Evolutionary conservation across 208 protist genomes (phyloP), one percentile per base, ranked within the genome.

Genomic region (Porcisia hertigi): DNA sequence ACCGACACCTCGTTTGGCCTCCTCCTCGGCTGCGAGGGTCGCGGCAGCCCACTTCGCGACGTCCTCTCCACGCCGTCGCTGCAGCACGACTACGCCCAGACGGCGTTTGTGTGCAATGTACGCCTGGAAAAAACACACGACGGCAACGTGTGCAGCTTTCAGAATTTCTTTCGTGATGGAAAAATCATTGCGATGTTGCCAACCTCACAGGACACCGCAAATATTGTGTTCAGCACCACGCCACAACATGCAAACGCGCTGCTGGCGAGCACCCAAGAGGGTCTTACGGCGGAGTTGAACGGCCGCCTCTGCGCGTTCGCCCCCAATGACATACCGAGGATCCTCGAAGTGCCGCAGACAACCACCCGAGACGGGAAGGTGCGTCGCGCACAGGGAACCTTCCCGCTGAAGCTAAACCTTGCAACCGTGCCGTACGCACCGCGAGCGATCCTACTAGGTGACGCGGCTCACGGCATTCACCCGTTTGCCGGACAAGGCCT

Each of bases 401-500:
- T 95, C 73, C 91, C 91, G 45, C 85, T 96, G 30, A 76, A 81
- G 74, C 73, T 97, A 36, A 92, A 91, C 69, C 69, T 97, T 39
- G 87, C 82, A 16, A 86, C 90, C 9, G 79, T 69, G 8, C 90
- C 91, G 3, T 95, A 90, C 73, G 73, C 87, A 5, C 80, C 88
- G 6, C 80, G 91, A 41, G 88, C 89, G 3, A 71, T 97, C 34
- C 83, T 95, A 36, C 79, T 95, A 1, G 92, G 93, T 20, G 95
- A 98, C 76, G 94, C 96, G 8, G 96, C 96, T 0, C 95, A 98
- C 86, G 80, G 89, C 18, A 94, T 98, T 73, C 95, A 98, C 83
- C 96, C 95, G 20, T 93, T 98, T 43, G 94, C 95, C 6, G 96
- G 96, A 0, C 96, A 98, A 76, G 96, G 95, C 0, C 85, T 98